Conservation (phyloP, 345 rosid genomes). For the Acer saccharum region DNA sequence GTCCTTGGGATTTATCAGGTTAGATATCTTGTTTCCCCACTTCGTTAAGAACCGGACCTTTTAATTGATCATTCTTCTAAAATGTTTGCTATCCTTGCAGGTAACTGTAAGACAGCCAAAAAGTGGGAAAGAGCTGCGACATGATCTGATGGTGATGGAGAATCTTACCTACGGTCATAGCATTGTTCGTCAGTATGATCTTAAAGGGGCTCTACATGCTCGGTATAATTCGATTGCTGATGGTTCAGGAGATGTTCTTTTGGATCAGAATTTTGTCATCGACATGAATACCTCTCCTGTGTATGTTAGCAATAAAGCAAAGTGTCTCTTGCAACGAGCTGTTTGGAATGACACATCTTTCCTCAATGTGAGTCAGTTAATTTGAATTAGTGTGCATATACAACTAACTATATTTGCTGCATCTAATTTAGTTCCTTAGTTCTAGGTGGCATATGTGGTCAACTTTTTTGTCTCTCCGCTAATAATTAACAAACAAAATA, state of each 20-base stretch:
- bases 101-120: conserved; percentile 75
- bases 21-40: conserved; percentile 1
- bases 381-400: neutral
- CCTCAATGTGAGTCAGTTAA: conserved; percentile 68
- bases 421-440: neutral
- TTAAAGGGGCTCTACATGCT: conserved; percentile 88
- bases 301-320: conserved; percentile 79
- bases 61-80: neutral
- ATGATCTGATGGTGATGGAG: conserved; percentile 98
- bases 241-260: conserved; percentile 73
- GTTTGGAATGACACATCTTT: conserved; percentile 96
- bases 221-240: conserved; percentile 56
- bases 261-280: conserved; percentile 93
- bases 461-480: neutral
- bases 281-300: conserved; percentile 92
- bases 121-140: conserved; percentile 77
- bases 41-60: neutral
- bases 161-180: conserved; percentile 77
- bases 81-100: conserved; percentile 41
- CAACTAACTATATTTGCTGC: neutral
- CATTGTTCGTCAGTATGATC: conserved; percentile 85
- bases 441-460: neutral
- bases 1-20: conserved; percentile 98
- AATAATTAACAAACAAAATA: too few species aligned
- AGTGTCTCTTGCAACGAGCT: conserved; percentile 73